Evolutionary conservation across 2,329 filamentous ascomycete species (phyloP).

Genomic region (Thielaviopsis musarum): DNA sequence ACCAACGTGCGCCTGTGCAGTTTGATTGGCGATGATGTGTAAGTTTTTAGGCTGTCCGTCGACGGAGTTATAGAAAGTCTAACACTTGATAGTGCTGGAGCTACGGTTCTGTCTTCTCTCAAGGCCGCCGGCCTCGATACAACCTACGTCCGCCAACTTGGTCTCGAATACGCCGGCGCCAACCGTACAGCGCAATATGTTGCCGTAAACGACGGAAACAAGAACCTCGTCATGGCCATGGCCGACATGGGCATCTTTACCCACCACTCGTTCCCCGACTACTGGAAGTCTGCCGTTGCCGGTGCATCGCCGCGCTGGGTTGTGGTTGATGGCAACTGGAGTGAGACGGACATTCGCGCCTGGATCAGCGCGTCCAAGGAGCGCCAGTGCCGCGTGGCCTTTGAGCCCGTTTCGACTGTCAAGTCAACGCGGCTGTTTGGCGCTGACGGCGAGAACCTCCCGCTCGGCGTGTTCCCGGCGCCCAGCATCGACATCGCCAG

Average conservation of each 20-base stretch:
- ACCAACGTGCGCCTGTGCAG: conserved; percentile 58
- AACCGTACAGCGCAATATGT: conserved; percentile 78
- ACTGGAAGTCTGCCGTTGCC: conserved; percentile 44
- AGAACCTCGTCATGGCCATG: conserved; percentile 81
- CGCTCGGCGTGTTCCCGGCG: conserved; percentile 37
- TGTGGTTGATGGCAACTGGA: conserved; percentile 81
- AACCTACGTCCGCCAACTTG: conserved; percentile 42
- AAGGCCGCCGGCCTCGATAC: conserved; percentile 46
- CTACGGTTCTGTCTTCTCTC: conserved; percentile 52
- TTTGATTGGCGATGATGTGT: conserved; percentile 63
- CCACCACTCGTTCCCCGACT: conserved; percentile 30
- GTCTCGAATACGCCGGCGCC: conserved; percentile 29
- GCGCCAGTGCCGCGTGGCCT: conserved; percentile 46
- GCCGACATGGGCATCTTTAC: conserved; percentile 83
- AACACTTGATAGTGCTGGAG: conserved; percentile 43
- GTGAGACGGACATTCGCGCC: conserved; percentile 41
- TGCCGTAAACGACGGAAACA: conserved; percentile 68
- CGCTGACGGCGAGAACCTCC: conserved; percentile 18
- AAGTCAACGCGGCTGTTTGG: conserved; percentile 60
- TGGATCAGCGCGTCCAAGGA: conserved; percentile 49
- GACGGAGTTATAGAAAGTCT: background rate
- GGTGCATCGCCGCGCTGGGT: conserved; percentile 52
- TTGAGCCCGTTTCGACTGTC: conserved; percentile 74
- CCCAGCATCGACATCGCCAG: conserved; percentile 57
- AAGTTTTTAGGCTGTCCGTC: conserved; percentile 17